Evolutionary conservation across 2,329 filamentous ascomycete species (phyloP).

Genomic region (Pseudogymnoascus verrucosus): DNA sequence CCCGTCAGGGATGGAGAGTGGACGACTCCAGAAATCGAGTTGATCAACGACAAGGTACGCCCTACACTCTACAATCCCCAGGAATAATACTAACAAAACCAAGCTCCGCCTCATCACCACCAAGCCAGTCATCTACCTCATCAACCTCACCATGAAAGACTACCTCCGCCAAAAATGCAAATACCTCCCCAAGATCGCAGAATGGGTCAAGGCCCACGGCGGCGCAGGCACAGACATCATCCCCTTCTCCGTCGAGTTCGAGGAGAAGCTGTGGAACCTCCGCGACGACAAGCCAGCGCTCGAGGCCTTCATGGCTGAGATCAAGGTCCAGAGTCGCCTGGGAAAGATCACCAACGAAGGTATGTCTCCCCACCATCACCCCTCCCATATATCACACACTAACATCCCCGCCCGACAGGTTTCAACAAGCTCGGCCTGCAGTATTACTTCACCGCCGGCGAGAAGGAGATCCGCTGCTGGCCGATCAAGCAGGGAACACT

Average conservation of each 20-base stretch:
- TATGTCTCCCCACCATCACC: neutral
- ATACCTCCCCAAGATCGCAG: constrained; percentile 36
- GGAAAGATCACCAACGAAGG: constrained; percentile 36
- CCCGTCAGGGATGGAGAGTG: constrained; percentile 36
- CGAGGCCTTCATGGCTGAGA: constrained; percentile 32
- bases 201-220: constrained; percentile 39
- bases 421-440: constrained; percentile 38
- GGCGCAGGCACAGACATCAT: constrained; percentile 35
- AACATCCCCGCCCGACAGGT: constrained; percentile 16
- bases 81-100: neutral
- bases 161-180: constrained; percentile 40
- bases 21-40: constrained; percentile 35
- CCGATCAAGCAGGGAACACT: constrained; percentile 32
- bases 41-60: constrained; percentile 38
- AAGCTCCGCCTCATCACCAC: constrained; percentile 35
- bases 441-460: constrained; percentile 40
- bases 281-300: constrained; percentile 31
- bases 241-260: constrained; percentile 38
- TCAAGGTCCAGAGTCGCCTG: constrained; percentile 35
- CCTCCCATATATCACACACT: neutral
- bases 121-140: constrained; percentile 38
- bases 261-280: constrained; percentile 35
- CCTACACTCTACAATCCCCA: neutral
- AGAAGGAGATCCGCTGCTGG: constrained; percentile 40
- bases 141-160: constrained; percentile 40